phyloP scores from a whole-genome alignment of 2,329 filamentous ascomycete genomes.

The Fusarium anguioides region DNA sequence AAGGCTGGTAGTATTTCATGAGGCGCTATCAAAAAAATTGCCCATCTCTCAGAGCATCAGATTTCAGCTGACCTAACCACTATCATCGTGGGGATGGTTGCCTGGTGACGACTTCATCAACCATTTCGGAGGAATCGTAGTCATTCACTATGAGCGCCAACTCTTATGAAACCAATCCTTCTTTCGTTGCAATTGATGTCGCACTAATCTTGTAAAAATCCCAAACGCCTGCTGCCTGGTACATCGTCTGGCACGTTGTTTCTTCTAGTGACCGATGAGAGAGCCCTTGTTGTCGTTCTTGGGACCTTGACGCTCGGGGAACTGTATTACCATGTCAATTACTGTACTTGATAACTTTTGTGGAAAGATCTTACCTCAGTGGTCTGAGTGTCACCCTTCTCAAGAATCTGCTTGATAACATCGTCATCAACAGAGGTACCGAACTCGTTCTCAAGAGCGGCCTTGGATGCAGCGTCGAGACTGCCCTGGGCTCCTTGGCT shows the following conservation, averaged over 20 bases:
- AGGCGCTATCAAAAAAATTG: conserved; percentile 35
- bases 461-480: conserved; percentile 79
- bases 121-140: conserved; percentile 19
- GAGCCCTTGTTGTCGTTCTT: conserved; percentile 65
- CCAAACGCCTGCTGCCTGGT: conserved; percentile 15
- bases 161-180: not conserved
- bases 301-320: conserved; percentile 62
- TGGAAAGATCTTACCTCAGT: conserved; percentile 56
- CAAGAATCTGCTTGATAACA: conserved; percentile 82
- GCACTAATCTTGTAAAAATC: conserved; percentile 12
- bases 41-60: conserved; percentile 37
- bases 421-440: conserved; percentile 83
- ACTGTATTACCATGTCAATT: conserved; percentile 50
- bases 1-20: conserved; percentile 23
- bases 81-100: conserved; percentile 6
- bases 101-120: conserved; percentile 19
- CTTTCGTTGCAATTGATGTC: conserved; percentile 5
- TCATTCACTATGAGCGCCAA: conserved; percentile 15
- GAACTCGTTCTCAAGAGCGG: conserved; percentile 85
- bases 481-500: conserved; percentile 90
- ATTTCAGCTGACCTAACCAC: conserved; percentile 6
- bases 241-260: not conserved
- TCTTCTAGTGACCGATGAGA: conserved; percentile 56
- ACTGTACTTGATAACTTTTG: not conserved
- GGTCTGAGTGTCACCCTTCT: conserved; percentile 77